phyloP scores from a whole-genome alignment of 2,329 filamentous ascomycete genomes.

The Leptographium radiaticola region DNA sequence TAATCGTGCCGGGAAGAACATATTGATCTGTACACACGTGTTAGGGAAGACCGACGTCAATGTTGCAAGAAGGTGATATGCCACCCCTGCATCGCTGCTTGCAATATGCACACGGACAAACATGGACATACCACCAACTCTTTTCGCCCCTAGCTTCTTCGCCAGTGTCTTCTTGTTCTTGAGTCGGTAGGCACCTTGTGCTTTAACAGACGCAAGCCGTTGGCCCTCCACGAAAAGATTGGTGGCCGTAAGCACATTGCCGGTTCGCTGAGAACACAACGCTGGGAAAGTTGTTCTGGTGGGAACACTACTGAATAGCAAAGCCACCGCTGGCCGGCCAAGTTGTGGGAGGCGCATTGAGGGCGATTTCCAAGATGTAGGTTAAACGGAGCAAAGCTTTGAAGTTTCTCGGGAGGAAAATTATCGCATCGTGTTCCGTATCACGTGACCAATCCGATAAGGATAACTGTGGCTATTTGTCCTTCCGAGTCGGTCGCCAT shows the following conservation, averaged over 20 bases:
- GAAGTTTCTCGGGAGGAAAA: neutral
- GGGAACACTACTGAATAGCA: slow-evolving; percentile 19
- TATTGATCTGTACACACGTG: slow-evolving; percentile 53
- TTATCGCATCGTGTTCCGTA: too few species aligned
- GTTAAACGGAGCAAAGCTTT: neutral
- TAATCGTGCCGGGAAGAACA: slow-evolving; percentile 91
- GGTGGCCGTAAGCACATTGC: neutral
- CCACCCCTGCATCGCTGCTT: too few species aligned
- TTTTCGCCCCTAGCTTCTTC: slow-evolving; percentile 91
- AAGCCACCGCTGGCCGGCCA: slow-evolving; percentile 32
- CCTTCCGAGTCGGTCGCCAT: neutral
- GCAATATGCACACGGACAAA: neutral
- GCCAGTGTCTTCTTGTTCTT: slow-evolving; percentile 45
- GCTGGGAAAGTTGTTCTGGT: slow-evolving; percentile 5
- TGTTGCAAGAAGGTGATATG: too few species aligned
- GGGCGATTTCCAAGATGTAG: neutral
- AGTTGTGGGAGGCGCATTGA: slow-evolving; percentile 33
- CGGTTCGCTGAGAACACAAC: neutral
- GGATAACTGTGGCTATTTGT: neutral
- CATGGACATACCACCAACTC: slow-evolving; percentile 54
- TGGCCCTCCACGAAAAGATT: slow-evolving; percentile 26
- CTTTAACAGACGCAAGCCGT: slow-evolving; percentile 46
- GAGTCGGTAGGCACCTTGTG: slow-evolving; percentile 56
- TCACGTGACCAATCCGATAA: neutral
- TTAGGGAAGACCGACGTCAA: neutral